Conservation (phyloP, 1,284 basidiomycete genomes). For the Lentinus polychrous region DNA sequence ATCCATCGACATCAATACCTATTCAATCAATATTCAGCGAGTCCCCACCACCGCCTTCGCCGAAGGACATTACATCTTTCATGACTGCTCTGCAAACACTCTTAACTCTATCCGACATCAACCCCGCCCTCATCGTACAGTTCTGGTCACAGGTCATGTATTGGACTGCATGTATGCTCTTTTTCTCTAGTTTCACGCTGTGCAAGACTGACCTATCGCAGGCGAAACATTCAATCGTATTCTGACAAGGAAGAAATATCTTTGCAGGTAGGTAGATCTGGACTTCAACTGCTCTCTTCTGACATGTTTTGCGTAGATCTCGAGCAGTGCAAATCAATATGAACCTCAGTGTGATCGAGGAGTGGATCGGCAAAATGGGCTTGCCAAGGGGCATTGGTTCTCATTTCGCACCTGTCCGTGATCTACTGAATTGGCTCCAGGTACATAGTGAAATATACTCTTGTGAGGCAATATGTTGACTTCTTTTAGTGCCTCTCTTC, state of each 20-base stretch:
- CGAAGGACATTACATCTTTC: constrained; percentile 70
- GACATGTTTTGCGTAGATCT: constrained; percentile 38
- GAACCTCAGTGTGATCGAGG: constrained; percentile 83
- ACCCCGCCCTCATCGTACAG: constrained; percentile 85
- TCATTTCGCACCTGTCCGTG: constrained; percentile 82
- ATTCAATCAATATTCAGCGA: constrained; percentile 49
- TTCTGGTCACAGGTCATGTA: constrained; percentile 94
- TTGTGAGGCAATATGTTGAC: not conserved
- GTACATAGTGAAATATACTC: constrained; percentile 31
- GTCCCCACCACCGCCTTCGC: constrained; percentile 38
- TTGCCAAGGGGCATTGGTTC: constrained; percentile 75
- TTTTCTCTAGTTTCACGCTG: constrained; percentile 10
- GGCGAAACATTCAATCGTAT: constrained; percentile 95
- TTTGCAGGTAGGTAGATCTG: constrained; percentile 64
- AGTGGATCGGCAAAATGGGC: constrained; percentile 83
- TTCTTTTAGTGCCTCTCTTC: constrained; percentile 73
- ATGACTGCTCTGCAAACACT: constrained; percentile 86
- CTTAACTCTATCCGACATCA: constrained; percentile 83
- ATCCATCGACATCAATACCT: constrained; percentile 36
- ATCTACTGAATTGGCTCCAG: constrained; percentile 85
- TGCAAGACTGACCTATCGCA: constrained; percentile 21
- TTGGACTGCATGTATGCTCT: constrained; percentile 71
- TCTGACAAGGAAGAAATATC: constrained; percentile 84
- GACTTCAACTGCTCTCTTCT: constrained; percentile 1
- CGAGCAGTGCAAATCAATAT: constrained; percentile 87